Percentiles rank a stretch among this genome's conserved stretches.
Evolutionary conservation across 148 eudicot species (phyloP).

Genomic region (Silene conica): DNA sequence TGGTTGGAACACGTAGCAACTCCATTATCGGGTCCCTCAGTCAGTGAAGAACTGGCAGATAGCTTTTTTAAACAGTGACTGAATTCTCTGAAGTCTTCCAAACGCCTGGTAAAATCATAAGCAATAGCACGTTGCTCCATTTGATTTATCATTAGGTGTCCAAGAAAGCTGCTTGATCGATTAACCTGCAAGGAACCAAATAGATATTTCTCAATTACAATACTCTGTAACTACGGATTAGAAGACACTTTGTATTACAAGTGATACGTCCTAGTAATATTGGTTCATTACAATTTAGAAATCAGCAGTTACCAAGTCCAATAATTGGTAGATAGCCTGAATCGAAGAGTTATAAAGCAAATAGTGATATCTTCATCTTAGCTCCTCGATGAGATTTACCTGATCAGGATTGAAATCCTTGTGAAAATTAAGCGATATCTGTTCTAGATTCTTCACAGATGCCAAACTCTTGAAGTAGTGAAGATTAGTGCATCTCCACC

Average conservation of each 20-base stretch:
- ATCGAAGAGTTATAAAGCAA: background rate
- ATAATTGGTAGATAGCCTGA: background rate
- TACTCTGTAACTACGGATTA: background rate
- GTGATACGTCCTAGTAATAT: no score
- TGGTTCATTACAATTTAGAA: no score
- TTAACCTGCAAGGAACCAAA: slow-evolving; percentile 51
- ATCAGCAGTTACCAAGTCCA: no score
- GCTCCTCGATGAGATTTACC: slow-evolving; percentile 36
- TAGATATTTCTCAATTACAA: background rate
- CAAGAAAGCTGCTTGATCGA: slow-evolving; percentile 64
- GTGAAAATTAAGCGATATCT: slow-evolving; percentile 65
- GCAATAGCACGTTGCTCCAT: slow-evolving; percentile 82
- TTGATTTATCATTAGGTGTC: slow-evolving; percentile 72
- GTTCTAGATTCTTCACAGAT: slow-evolving; percentile 54
- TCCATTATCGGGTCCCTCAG: slow-evolving; percentile 14
- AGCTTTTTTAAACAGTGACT: slow-evolving; percentile 37
- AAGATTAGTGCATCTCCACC: slow-evolving; percentile 59
- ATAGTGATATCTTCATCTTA: background rate
- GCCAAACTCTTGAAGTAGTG: slow-evolving; percentile 83
- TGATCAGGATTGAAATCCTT: slow-evolving; percentile 76
- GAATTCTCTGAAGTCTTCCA: slow-evolving; percentile 40
- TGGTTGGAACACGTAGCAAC: slow-evolving; percentile 39
- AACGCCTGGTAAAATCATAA: slow-evolving; percentile 41
- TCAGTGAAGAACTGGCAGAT: slow-evolving; percentile 21
- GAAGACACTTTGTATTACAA: no score